Evolutionary conservation across 2,329 filamentous ascomycete genomes (phyloP).

Genomic region (Cytospora schulzeri): DNA sequence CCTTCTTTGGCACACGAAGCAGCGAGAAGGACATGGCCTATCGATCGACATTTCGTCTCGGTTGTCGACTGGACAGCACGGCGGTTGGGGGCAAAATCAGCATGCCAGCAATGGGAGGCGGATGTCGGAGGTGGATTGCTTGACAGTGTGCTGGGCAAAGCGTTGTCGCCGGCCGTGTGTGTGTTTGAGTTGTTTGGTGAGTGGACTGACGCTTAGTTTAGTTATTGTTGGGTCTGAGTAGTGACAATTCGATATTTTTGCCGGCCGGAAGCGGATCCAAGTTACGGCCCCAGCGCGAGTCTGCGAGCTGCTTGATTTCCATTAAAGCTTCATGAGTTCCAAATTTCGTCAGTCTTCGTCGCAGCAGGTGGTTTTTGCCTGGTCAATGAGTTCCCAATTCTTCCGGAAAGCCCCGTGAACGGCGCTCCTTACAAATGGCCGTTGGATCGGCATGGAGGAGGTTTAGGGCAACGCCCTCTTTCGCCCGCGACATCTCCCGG

Average conservation of each 20-base stretch:
- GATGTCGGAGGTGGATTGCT: not conserved
- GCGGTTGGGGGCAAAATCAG: slow-evolving; percentile 1
- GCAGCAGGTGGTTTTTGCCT: not conserved
- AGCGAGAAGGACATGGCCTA: slow-evolving; percentile 38
- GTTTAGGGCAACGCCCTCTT: slow-evolving; percentile 27
- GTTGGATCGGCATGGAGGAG: slow-evolving; percentile 19
- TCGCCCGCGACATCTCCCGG: slow-evolving; percentile 43
- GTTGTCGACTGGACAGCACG: slow-evolving; percentile 24
- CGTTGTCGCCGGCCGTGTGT: slow-evolving; percentile 6
- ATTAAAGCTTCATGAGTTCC: not conserved
- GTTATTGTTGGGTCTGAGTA: slow-evolving; percentile 5
- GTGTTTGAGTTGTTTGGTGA: slow-evolving; percentile 4
- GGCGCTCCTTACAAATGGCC: slow-evolving; percentile 21
- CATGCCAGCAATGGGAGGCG: slow-evolving; percentile 16
- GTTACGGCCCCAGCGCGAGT: not conserved
- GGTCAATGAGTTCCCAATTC: slow-evolving; percentile 1
- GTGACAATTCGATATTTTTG: slow-evolving; percentile 18
- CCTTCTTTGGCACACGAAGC: slow-evolving; percentile 48
- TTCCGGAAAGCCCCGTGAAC: not conserved
- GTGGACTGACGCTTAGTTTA: slow-evolving; percentile 7
- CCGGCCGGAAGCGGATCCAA: slow-evolving; percentile 8
- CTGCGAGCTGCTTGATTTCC: not conserved
- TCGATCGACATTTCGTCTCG: slow-evolving; percentile 27
- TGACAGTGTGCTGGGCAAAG: slow-evolving; percentile 2
- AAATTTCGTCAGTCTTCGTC: not conserved